Evolutionary conservation across 169 alveolate species (phyloP), one percentile per base, ranked within the genome.

Genomic region (Cryptosporidium baileyi): DNA sequence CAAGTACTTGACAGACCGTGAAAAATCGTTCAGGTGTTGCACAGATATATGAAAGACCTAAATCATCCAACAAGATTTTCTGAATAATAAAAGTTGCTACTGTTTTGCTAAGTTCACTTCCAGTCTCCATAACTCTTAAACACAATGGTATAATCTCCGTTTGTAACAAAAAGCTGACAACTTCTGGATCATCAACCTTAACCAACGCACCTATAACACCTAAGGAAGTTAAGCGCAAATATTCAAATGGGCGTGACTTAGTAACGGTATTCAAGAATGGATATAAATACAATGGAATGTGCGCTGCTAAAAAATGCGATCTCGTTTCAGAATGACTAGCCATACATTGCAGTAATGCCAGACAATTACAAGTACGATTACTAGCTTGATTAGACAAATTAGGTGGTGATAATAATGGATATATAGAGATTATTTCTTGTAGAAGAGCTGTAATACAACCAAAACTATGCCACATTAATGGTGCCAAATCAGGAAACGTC

Each of bases 171-270:
- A 97, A 97, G 80, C 94, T 92, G 30, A 97, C 96, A 36, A 97
- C 99, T 63, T 96, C 98, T 41, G 98, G 96, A 82, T 97, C 99
- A 85, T 98, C 99, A 15, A 97, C 99, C 93, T 97, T 97, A 13
- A 98, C 99, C 24, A 98, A 92, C 30, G 99, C 99, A n/a, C 99
- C 99, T 38, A 98, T 97, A 19, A 98, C 99, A 34, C 99, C 99
- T 32, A 98, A 91, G 9, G 98, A 94, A 0, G 99, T 98, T 54
- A 98, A 94, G 57, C 99, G 96, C 59, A 98, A 89, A 89, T 97
- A 97, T 92, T 98, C 99, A 88, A 95, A 96, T 1, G 99, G 98
- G 80, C 99, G 93, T 45, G 96, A 95, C 80, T 96, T 97, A 17
- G 96, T 93, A 32, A 96, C 94, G 32, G 99, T 96, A 80, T 97